These are phyloP conservation scores for Alectoria sarmentosa DNA, from an alignment of 495 filamentous ascomycete genomes.

Conservation along the genomic window DNA sequence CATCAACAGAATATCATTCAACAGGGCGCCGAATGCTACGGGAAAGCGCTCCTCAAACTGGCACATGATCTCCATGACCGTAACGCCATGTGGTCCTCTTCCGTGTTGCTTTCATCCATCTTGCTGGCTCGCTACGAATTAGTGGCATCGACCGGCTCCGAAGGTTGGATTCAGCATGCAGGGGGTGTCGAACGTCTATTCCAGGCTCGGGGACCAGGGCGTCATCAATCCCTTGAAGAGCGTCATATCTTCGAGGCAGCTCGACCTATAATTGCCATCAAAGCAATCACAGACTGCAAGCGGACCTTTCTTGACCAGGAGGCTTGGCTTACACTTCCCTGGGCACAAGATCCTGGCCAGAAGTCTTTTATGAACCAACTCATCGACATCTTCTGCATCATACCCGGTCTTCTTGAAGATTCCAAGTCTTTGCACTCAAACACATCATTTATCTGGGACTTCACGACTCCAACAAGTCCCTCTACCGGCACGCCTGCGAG, in stretches of 20 bases:
- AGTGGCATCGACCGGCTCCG: conserved; percentile 12
- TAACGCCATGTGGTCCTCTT: conserved; percentile 8
- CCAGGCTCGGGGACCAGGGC: conserved; percentile 12
- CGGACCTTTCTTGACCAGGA: conserved; percentile 12
- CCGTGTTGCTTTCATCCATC: conserved; percentile 9
- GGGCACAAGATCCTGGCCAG: conserved; percentile 2
- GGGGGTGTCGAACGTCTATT: conserved; percentile 13
- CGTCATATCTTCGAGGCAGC: conserved; percentile 14
- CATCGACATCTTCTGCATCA: conserved; percentile 10
- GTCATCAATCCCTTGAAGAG: conserved; percentile 13
- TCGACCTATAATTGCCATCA: conserved; percentile 17
- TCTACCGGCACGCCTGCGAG: neutral
- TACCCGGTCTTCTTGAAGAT: conserved; percentile 11
- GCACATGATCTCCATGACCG: conserved; percentile 4
- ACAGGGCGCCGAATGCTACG: conserved; percentile 13
- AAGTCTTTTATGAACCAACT: conserved; percentile 8
- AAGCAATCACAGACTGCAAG: conserved; percentile 9
- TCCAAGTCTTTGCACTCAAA: neutral
- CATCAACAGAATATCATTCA: conserved; percentile 5
- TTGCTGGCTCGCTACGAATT: conserved; percentile 17
- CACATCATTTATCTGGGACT: neutral
- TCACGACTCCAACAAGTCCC: neutral
- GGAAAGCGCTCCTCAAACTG: conserved; percentile 12
- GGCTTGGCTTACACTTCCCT: conserved; percentile 9
- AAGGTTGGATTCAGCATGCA: conserved; percentile 13